Base-by-base conservation (phyloP, 306 rosid species). In the Purshia tridentata region DNA sequence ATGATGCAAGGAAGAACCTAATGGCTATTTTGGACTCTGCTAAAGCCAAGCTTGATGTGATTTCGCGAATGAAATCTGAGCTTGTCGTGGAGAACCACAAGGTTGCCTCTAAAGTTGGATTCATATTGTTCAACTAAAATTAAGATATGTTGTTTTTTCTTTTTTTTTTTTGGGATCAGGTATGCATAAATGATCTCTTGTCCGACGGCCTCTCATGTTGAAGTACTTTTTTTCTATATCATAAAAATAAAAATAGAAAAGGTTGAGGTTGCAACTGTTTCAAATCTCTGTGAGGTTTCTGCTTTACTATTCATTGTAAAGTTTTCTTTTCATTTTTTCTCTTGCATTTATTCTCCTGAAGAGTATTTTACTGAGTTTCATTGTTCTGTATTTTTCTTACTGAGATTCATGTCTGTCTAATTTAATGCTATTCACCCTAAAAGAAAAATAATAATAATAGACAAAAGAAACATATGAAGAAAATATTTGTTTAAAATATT, bases 1-100 rank as follows among this genome's bases (percentile, higher is more conserved):
- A 74, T 70, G 83, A 85, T 29, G 73, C 81, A 68, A 85, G 77
- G 83, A 70, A 78, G 78, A 86, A 76, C 70, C 80, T 84, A 55
- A 72, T 61, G 74, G 78, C 54, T 60, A 71, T 81, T 84, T 67
- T 90, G 83, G 88, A 90, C 70, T 82, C 86, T 65, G 96, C 96
- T 77, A 86, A 86, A 85, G 91, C 84, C 69, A 83, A 76, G 79
- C 91, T 83, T 68, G 79, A 84, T 77, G 93, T 84, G 58, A 86
- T 87, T 73, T 80, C 75, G 75, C 69, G 6, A 72, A 68, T 80
- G 78, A 87, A 90, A 86, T 80, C 83, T 69, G 83, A 82, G 69
- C 75, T 87, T 80, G 73, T 77, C 67, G 37, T 66, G 77, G 88
- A 87, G 69, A 93, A 86, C 65, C 56, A 54, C 71, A 90, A 81